Evolutionary conservation across 2,329 filamentous ascomycete species (phyloP).

Genomic region (Parasarocladium wereldwijsianum): DNA sequence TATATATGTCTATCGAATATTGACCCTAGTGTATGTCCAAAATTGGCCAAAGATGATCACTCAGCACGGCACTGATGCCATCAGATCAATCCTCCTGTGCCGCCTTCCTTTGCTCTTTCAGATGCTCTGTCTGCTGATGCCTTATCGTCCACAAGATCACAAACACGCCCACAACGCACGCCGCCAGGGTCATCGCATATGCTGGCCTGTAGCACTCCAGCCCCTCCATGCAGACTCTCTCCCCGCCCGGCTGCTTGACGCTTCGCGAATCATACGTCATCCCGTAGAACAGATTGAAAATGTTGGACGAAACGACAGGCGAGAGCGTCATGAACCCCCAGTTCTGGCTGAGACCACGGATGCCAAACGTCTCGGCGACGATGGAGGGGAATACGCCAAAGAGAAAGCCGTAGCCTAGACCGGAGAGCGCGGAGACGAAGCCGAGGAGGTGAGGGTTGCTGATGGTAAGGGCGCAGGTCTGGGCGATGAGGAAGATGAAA

Average conservation of each 20-base stretch:
- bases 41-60: not conserved
- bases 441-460: conserved; percentile 64
- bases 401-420: conserved; percentile 80
- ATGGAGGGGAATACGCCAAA: conserved; percentile 91
- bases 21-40: not conserved
- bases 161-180: conserved; percentile 52
- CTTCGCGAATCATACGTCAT: conserved; percentile 70
- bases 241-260: conserved; percentile 48
- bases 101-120: conserved; percentile 22
- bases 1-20: not conserved
- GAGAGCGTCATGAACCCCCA: conserved; percentile 93
- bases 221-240: conserved; percentile 63
- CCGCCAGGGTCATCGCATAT: conserved; percentile 63
- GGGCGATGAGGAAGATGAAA: conserved; percentile 63
- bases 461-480: conserved; percentile 61
- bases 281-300: conserved; percentile 90
- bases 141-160: conserved; percentile 59
- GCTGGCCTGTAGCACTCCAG: conserved; percentile 67
- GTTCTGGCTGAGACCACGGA: conserved; percentile 79
- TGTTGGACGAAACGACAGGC: conserved; percentile 73
- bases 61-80: not conserved
- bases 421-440: conserved; percentile 69
- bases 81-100: conserved; percentile 20
- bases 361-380: conserved; percentile 79
- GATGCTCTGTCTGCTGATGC: conserved; percentile 31